These are phyloP conservation scores for Yamadazyma dendronema DNA, from an alignment of 1,139 yeast genomes.

Conservation along the genomic window DNA sequence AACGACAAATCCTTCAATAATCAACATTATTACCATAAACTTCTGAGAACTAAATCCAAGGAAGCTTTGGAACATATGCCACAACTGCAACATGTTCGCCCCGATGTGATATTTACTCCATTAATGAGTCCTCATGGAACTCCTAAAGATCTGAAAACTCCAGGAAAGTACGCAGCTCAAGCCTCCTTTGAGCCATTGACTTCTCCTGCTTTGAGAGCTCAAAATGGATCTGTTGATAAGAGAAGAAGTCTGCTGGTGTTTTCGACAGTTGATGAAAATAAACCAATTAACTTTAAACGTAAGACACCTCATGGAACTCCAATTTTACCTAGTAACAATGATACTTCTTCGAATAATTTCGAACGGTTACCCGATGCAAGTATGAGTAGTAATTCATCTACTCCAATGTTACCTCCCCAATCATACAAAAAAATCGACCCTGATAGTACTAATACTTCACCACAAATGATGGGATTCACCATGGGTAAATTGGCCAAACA, in stretches of 20 bases:
- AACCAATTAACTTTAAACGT: conserved; percentile 25
- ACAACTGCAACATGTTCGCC: conserved; percentile 34
- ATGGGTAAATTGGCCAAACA: conserved; percentile 49
- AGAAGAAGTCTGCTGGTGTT: conserved; percentile 38
- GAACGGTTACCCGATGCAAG: conserved; percentile 40
- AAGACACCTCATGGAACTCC: conserved; percentile 54
- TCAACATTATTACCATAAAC: conserved; percentile 42
- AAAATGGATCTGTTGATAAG: conserved; percentile 20
- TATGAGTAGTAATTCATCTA: conserved; percentile 16
- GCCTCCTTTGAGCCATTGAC: conserved; percentile 50
- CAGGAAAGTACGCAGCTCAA: conserved; percentile 17
- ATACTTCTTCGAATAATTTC: conserved; percentile 18
- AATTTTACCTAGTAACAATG: conserved; percentile 27
- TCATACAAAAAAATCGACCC: conserved; percentile 27
- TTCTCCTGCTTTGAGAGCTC: conserved; percentile 65
- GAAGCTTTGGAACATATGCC: conserved; percentile 15
- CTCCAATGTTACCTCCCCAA: conserved; percentile 42
- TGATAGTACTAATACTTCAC: conserved; percentile 14
- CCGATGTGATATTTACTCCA: conserved; percentile 65
- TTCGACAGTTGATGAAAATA: conserved; percentile 28
- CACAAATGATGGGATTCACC: conserved; percentile 47
- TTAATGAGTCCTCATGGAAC: conserved; percentile 73
- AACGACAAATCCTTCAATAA: conserved; percentile 43
- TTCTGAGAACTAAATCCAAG: conserved; percentile 18
- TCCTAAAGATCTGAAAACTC: conserved; percentile 47